These are phyloP conservation scores for Aureobasidium melanogenum DNA, from an alignment of 2,329 filamentous ascomycete species.

Conservation along the genomic window DNA sequence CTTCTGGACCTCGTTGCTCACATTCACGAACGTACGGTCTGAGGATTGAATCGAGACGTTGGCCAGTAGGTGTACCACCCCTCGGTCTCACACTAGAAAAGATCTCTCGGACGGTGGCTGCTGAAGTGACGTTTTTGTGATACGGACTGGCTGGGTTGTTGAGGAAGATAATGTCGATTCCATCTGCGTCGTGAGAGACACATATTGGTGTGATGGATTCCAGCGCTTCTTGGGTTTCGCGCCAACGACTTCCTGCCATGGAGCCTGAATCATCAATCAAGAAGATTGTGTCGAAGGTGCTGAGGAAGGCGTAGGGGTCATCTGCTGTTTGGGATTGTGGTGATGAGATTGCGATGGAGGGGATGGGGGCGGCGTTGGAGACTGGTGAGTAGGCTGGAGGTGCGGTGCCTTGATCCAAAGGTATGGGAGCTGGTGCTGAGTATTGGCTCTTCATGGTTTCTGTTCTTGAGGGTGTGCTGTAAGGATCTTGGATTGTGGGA, in stretches of 20 bases:
- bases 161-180: slow-evolving; percentile 85
- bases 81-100: slow-evolving; percentile 59
- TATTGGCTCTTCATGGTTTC: background rate
- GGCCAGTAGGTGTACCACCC: slow-evolving; percentile 66
- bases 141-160: slow-evolving; percentile 56
- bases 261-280: slow-evolving; percentile 86
- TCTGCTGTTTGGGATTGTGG: slow-evolving; percentile 34
- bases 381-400: slow-evolving; percentile 34
- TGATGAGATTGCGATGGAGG: slow-evolving; percentile 20
- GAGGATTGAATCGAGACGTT: slow-evolving; percentile 61
- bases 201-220: slow-evolving; percentile 72
- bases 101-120: slow-evolving; percentile 53
- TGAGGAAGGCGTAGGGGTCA: slow-evolving; percentile 67
- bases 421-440: background rate
- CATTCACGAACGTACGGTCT: slow-evolving; percentile 58
- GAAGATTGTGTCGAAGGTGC: slow-evolving; percentile 76
- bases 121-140: slow-evolving; percentile 56
- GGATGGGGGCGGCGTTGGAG: slow-evolving; percentile 28
- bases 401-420: slow-evolving; percentile 13
- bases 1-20: slow-evolving; percentile 28
- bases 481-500: background rate
- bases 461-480: background rate
- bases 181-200: slow-evolving; percentile 68
- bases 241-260: slow-evolving; percentile 73
- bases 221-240: slow-evolving; percentile 62